Conservation (phyloP, 805 yeast species). For the Saccharomycopsis babjevae region DNA sequence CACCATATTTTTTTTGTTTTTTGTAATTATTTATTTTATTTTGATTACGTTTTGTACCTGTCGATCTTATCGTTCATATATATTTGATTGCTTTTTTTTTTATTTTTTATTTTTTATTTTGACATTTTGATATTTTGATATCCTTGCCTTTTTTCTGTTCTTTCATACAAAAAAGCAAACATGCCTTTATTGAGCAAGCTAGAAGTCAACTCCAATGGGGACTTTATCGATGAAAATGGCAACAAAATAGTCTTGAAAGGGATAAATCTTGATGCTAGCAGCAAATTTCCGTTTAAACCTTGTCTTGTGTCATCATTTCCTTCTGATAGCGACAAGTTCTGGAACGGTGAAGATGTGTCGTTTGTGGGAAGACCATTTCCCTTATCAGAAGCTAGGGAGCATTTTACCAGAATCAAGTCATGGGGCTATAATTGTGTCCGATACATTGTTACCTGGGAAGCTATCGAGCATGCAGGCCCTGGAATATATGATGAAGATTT, state of each 20-base stretch:
- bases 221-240: conserved; percentile 46
- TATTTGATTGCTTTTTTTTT: background rate
- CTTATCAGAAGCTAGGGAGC: conserved; percentile 57
- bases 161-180: background rate
- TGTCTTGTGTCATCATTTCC: conserved; percentile 30
- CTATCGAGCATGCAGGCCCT: conserved; percentile 83
- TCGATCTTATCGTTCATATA: no score
- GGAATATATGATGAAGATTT: conserved; percentile 71
- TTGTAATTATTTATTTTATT: no score
- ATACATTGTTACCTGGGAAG: conserved; percentile 82
- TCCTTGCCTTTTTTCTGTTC: conserved; percentile 19
- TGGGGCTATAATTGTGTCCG: conserved; percentile 79
- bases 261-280: conserved; percentile 66
- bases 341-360: conserved; percentile 64
- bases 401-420: conserved; percentile 57
- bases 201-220: conserved; percentile 32
- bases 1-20: no score
- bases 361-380: conserved; percentile 80
- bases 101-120: background rate
- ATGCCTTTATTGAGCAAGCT: background rate
- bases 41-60: no score
- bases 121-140: background rate
- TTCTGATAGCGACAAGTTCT: conserved; percentile 31
- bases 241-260: conserved; percentile 63
- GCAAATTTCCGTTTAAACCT: conserved; percentile 62